Conservation (phyloP, 108 stramenopile species). For the Discostella stelligeroides region DNA sequence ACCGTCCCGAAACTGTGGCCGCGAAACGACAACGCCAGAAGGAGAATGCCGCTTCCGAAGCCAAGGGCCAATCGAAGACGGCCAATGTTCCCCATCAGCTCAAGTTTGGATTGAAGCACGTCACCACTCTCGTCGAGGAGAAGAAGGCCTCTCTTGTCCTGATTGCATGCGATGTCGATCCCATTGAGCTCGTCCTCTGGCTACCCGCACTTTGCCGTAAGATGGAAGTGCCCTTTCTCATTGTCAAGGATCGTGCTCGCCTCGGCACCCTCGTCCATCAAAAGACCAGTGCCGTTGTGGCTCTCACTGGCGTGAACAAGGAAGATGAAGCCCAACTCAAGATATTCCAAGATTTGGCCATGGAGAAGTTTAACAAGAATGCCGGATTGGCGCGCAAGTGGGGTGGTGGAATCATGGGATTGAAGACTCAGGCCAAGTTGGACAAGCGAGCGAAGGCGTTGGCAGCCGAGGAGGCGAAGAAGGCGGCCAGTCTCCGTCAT, state of each 20-base stretch:
- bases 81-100: conserved; percentile 75
- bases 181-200: conserved; percentile 99
- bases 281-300: conserved; percentile 91
- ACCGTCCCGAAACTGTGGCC: conserved; percentile 97
- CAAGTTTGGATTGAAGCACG: conserved; percentile 99
- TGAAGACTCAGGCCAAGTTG: conserved; percentile 99
- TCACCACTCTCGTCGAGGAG: conserved; percentile 97
- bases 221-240: conserved; percentile 99
- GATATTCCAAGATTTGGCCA: conserved; percentile 79
- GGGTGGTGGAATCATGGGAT: conserved; percentile 99
- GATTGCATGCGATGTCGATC: conserved; percentile 99
- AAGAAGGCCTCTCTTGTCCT: conserved; percentile 98
- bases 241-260: conserved; percentile 99
- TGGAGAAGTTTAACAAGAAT: conserved; percentile 97
- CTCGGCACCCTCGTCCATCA: conserved; percentile 97
- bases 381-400: conserved; percentile 88
- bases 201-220: conserved; percentile 98
- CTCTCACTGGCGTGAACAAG: conserved; percentile 91
- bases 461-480: conserved; percentile 97
- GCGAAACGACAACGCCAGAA: conserved; percentile 97
- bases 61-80: conserved; percentile 64
- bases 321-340: conserved; percentile 88
- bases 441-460: conserved; percentile 97
- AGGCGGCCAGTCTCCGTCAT: conserved; percentile 82
- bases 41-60: conserved; percentile 93